Evolutionary conservation across 257 asterid species (phyloP).

Genomic region (Ehretia macrophylla): DNA sequence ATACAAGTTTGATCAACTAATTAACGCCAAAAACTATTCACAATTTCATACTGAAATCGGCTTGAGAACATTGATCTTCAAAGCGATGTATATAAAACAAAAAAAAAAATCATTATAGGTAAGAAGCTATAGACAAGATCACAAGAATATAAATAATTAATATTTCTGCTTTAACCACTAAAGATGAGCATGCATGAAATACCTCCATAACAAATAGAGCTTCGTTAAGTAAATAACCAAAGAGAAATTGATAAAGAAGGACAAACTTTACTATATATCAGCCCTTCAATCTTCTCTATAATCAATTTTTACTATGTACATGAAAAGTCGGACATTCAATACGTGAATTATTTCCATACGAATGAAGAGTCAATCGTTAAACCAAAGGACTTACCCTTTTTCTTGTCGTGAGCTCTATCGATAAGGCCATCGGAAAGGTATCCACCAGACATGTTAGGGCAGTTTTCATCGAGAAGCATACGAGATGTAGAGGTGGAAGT

Average conservation of each 20-base stretch:
- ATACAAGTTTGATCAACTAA: too few species aligned
- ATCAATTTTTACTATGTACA: too few species aligned
- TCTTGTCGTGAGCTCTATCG: slow-evolving; percentile 16
- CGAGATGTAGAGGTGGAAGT: slow-evolving; percentile 3
- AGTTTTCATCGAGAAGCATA: neutral
- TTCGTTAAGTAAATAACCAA: neutral
- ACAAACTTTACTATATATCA: too few species aligned
- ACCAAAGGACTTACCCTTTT: too few species aligned
- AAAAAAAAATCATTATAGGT: too few species aligned
- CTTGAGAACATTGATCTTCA: neutral
- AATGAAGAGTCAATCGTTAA: too few species aligned
- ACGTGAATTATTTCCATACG: too few species aligned
- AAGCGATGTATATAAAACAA: neutral
- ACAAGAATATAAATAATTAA: neutral
- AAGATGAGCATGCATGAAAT: neutral
- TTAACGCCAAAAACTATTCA: neutral
- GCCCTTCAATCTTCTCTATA: too few species aligned
- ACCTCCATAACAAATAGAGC: too few species aligned
- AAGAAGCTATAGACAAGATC: neutral
- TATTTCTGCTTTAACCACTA: neutral
- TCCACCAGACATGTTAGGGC: slow-evolving; percentile 12
- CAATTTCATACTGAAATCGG: neutral
- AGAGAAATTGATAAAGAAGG: too few species aligned
- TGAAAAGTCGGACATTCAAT: too few species aligned
- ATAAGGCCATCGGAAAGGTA: slow-evolving; percentile 26